Base-by-base conservation (phyloP, 106 monocot genomes). In the Acorus gramineus region DNA sequence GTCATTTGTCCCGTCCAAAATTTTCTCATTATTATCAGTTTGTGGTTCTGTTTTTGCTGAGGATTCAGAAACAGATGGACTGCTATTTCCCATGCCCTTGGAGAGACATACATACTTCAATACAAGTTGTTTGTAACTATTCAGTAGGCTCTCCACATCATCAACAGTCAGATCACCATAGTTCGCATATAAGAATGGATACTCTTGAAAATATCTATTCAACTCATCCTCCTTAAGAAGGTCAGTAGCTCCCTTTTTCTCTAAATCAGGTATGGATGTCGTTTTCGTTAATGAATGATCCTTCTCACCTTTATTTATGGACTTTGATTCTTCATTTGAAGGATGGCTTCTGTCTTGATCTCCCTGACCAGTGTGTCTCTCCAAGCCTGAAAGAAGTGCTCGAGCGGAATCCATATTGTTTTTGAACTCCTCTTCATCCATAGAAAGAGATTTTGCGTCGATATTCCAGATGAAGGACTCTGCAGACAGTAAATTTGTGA, bases 401-500 rank as follows among this genome's bases (percentile, higher is more conserved):
- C 69, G 74, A 62, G 96, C 91, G 51, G 79, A 78, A 50, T 85
- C 87, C 87, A 98, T 85, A 61, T 88, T 83, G 58, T 60, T 98
- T 53, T 88, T 78, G 61, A 85, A 98, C 51, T 91, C 91, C 8
- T 42, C 50, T 68, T 91, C 91, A 66, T 85, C 83, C 74, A 98
- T 79, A 44, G 96, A 88, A 74, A 98, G 85, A 49, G 96, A 78
- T 42, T 83, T 49, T 12, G 84, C 91, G 68, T 88, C 81, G 60
- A 98, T 69, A 52, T 76, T 91, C 85, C 90, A 85, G 54, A 91
- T 77, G 60, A 98, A 98, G 44, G 87, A 85, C 57, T 91, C 91
- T n/a, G 83, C 91, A 50, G 91, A 98, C 44, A 91, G 77, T 65
- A 98, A 80, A 52, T 98, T 91, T 73, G 96, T 98, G 71, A 98